A percentile compares a stretch with the other conserved stretches of the same genome.
Evolutionary conservation across 1,284 basidiomycete genomes (phyloP).

Genomic region (Ceratobasidium sp.): DNA sequence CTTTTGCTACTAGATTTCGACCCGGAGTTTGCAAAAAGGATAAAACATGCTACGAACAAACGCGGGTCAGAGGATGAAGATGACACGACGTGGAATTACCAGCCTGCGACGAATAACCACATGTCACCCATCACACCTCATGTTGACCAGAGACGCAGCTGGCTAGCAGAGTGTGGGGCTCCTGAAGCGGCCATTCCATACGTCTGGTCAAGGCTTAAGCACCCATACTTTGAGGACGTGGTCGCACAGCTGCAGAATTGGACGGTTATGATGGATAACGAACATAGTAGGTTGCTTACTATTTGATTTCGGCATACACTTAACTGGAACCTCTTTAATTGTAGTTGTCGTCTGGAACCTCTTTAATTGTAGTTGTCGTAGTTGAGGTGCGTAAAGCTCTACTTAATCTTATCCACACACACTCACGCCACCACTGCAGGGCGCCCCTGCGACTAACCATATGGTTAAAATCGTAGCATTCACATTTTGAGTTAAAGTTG

Average conservation of each 20-base stretch:
- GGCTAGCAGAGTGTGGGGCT: neutral
- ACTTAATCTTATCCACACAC: conserved; percentile 1
- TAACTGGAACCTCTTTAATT: neutral
- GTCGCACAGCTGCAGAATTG: conserved; percentile 1
- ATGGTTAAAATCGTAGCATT: neutral
- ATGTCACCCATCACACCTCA: neutral
- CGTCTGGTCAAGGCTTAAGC: neutral
- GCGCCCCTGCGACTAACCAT: no score
- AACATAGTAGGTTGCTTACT: neutral
- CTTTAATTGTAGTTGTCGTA: neutral
- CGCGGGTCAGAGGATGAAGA: neutral
- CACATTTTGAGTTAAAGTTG: neutral
- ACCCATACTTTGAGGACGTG: neutral
- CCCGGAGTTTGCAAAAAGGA: neutral
- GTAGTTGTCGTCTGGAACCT: neutral
- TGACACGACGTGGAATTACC: neutral
- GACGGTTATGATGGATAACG: neutral
- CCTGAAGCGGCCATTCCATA: neutral
- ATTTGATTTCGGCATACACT: conserved; percentile 2
- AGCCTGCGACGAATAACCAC: neutral
- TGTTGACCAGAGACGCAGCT: neutral
- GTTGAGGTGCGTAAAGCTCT: neutral
- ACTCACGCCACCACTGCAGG: neutral
- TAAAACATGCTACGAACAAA: neutral
- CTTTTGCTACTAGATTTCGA: neutral